Percentiles rank a stretch among this genome's conserved stretches.
Evolutionary conservation across 768 basidiomycete genomes (phyloP).

Genomic region (Heimioporus sp.): DNA sequence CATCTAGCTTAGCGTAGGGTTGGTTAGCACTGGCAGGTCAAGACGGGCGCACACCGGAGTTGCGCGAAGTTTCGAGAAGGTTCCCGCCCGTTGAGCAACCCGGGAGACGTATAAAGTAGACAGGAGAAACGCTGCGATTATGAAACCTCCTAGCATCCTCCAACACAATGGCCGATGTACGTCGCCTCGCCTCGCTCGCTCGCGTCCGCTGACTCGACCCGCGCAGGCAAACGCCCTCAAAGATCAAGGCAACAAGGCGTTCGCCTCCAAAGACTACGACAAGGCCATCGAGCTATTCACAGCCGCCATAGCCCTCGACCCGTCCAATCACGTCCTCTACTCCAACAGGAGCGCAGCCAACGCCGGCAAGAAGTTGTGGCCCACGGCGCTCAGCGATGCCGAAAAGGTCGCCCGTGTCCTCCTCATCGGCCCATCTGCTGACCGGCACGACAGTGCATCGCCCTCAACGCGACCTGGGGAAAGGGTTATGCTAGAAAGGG

Average conservation of each 20-base stretch:
- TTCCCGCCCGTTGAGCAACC: constrained; percentile 11
- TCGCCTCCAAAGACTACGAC: constrained; percentile 90
- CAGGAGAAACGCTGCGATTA: neutral
- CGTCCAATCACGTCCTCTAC: constrained; percentile 83
- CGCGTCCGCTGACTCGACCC: constrained; percentile 10
- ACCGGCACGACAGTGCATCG: constrained; percentile 57
- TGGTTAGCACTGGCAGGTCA: too few relatives aligned
- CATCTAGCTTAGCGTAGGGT: too few relatives aligned
- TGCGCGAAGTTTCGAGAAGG: constrained; percentile 32
- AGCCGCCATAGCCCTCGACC: constrained; percentile 80
- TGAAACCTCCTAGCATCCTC: neutral
- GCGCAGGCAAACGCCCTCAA: constrained; percentile 64
- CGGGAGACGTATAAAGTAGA: constrained; percentile 16
- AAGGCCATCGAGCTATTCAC: constrained; percentile 81
- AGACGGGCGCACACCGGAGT: neutral
- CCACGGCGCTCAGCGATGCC: constrained; percentile 79
- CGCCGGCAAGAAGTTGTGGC: constrained; percentile 80
- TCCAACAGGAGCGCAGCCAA: constrained; percentile 92
- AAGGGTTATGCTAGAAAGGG: constrained; percentile 93
- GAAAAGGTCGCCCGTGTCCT: constrained; percentile 64
- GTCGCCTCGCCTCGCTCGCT: constrained; percentile 11
- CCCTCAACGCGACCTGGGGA: constrained; percentile 76
- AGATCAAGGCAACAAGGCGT: constrained; percentile 94
- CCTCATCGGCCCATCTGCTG: constrained; percentile 3
- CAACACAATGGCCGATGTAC: constrained; percentile 34